Evolutionary conservation across 1,139 yeast genomes (phyloP).

Genomic region (Suhomyces chickasaworum): DNA sequence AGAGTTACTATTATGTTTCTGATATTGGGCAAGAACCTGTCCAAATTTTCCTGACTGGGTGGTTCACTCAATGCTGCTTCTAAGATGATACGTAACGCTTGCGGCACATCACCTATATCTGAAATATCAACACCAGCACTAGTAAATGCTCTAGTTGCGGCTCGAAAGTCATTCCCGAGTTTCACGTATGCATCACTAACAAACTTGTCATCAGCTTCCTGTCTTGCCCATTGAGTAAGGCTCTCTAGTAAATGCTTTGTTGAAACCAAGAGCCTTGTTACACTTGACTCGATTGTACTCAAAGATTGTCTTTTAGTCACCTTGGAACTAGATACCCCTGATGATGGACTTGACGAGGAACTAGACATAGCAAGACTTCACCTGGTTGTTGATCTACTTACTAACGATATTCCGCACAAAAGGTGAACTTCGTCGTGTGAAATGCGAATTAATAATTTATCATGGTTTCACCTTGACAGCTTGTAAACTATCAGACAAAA

Average conservation of each 20-base stretch:
- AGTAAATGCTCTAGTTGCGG: constrained; percentile 75
- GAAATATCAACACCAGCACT: constrained; percentile 67
- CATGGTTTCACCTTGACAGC: too few species aligned
- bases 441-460: background rate
- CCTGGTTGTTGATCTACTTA: constrained; percentile 2
- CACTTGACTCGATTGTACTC: constrained; percentile 79
- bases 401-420: background rate
- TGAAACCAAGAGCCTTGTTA: constrained; percentile 79
- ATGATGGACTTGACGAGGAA: constrained; percentile 11
- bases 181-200: constrained; percentile 92
- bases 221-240: constrained; percentile 88
- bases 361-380: constrained; percentile 9
- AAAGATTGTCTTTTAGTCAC: constrained; percentile 36
- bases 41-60: constrained; percentile 83
- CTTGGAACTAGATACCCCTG: constrained; percentile 10
- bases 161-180: constrained; percentile 90
- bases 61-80: constrained; percentile 87
- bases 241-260: constrained; percentile 86
- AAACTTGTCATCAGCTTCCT: constrained; percentile 73
- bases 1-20: constrained; percentile 84
- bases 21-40: constrained; percentile 78
- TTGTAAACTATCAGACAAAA: too few species aligned
- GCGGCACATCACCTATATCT: constrained; percentile 80
- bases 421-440: background rate
- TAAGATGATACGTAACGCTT: constrained; percentile 66